Conservation (phyloP, 2,329 filamentous ascomycete genomes). For the Onygenales sp. region DNA sequence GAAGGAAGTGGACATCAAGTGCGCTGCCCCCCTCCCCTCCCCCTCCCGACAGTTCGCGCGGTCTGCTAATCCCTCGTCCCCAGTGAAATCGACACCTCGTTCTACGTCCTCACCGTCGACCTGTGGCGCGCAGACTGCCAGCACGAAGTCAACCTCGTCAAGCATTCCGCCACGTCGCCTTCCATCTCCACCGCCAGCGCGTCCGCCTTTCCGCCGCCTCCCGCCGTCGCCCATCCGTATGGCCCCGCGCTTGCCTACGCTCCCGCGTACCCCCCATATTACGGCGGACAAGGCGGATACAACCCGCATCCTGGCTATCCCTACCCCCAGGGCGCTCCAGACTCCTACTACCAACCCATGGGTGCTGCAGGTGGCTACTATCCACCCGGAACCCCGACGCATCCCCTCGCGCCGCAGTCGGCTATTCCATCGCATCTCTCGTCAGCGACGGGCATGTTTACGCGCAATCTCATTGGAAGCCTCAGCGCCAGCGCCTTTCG, state of each 20-base stretch:
- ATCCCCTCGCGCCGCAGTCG: slow-evolving; percentile 6
- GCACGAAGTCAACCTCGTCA: slow-evolving; percentile 59
- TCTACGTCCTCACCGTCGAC: slow-evolving; percentile 61
- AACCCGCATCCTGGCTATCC: slow-evolving; percentile 25
- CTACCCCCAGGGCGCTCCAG: slow-evolving; percentile 23
- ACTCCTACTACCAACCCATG: slow-evolving; percentile 20
- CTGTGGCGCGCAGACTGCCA: slow-evolving; percentile 54
- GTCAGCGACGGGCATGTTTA: slow-evolving; percentile 68
- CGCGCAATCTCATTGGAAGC: slow-evolving; percentile 87
- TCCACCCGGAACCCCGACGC: slow-evolving; percentile 1
- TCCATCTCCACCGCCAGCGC: slow-evolving; percentile 75
- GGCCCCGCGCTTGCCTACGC: slow-evolving; percentile 33
- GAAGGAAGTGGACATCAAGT: slow-evolving; percentile 78
- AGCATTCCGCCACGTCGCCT: slow-evolving; percentile 56
- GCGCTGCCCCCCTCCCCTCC: slow-evolving; percentile 24
- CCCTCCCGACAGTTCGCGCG: not conserved
- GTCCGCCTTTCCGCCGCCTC: slow-evolving; percentile 59
- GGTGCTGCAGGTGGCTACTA: slow-evolving; percentile 5
- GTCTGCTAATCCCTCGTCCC: slow-evolving; percentile 10
- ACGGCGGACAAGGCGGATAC: slow-evolving; percentile 14
- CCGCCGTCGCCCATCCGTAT: slow-evolving; percentile 26
- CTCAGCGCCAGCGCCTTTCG: slow-evolving; percentile 80
- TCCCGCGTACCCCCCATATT: slow-evolving; percentile 29
- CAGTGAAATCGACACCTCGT: slow-evolving; percentile 60
- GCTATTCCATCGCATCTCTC: slow-evolving; percentile 19